Evolutionary conservation across 768 basidiomycete species (phyloP).

Genomic region (Panus rudis): DNA sequence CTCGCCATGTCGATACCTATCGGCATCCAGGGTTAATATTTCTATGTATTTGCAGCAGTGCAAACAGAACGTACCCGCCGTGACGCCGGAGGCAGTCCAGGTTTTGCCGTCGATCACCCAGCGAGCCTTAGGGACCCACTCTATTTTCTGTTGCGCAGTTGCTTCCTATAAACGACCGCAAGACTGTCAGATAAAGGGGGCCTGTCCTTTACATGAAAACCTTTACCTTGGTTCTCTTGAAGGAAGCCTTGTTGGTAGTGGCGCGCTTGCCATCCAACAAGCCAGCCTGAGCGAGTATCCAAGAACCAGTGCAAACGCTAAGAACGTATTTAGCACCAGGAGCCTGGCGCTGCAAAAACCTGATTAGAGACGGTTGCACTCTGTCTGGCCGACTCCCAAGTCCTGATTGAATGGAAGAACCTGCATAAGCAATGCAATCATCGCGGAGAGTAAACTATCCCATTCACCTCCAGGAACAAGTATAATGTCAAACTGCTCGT

Average conservation of each 20-base stretch:
- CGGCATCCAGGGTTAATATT: background rate
- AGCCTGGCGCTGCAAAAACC: constrained; percentile 6
- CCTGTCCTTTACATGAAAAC: background rate
- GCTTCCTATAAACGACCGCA: constrained; percentile 16
- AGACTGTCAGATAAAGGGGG: background rate
- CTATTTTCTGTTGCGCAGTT: constrained; percentile 17
- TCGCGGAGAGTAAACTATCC: background rate
- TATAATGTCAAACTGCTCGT: constrained; percentile 11
- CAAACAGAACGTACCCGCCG: constrained; percentile 20
- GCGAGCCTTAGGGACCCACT: constrained; percentile 31
- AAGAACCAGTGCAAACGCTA: constrained; percentile 29
- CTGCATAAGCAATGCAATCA: background rate
- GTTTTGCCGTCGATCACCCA: constrained; percentile 33
- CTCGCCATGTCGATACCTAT: constrained; percentile 23
- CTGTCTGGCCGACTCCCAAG: constrained; percentile 2
- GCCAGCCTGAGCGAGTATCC: constrained; percentile 27
- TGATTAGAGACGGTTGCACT: background rate
- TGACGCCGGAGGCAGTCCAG: constrained; percentile 33
- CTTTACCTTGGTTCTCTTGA: constrained; percentile 19
- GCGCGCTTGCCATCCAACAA: constrained; percentile 29
- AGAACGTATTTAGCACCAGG: constrained; percentile 24
- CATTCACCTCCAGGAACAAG: constrained; percentile 11
- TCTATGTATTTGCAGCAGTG: background rate
- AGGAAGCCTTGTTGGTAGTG: constrained; percentile 29
- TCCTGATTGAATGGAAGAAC: background rate